Conservation (phyloP, 768 basidiomycete species). For the Dioszegia aurantiaca region DNA sequence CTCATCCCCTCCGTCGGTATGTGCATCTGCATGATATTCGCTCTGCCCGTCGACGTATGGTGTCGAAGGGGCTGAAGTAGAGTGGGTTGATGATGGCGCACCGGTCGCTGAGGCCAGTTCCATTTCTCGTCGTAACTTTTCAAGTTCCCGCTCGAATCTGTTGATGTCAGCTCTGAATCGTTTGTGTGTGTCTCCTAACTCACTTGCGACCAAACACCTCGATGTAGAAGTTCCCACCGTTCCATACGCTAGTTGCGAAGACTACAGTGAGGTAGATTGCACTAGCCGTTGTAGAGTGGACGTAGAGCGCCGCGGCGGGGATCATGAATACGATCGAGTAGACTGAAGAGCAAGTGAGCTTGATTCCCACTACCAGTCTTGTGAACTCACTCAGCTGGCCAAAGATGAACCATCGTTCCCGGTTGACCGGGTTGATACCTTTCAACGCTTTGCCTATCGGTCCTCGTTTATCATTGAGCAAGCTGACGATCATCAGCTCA, state of each 20-base stretch:
- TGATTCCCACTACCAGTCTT: not conserved
- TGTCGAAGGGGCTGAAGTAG: slow-evolving; percentile 5
- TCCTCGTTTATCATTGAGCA: slow-evolving; percentile 83
- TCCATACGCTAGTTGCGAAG: slow-evolving; percentile 87
- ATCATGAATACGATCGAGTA: slow-evolving; percentile 83
- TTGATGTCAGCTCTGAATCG: slow-evolving; percentile 12
- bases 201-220: slow-evolving; percentile 96
- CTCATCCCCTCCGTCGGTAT: slow-evolving; percentile 18
- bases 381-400: slow-evolving; percentile 70
- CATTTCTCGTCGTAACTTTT: slow-evolving; percentile 82
- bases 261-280: slow-evolving; percentile 72
- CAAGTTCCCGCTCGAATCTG: slow-evolving; percentile 90
- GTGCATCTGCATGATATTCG: slow-evolving; percentile 18
- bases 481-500: slow-evolving; percentile 31
- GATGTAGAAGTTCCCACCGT: slow-evolving; percentile 82
- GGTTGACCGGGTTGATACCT: slow-evolving; percentile 61
- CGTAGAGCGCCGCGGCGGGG: slow-evolving; percentile 77
- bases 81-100: slow-evolving; percentile 13
- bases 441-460: slow-evolving; percentile 71
- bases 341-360: slow-evolving; percentile 55
- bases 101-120: slow-evolving; percentile 59
- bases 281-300: slow-evolving; percentile 75
- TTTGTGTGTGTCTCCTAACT: slow-evolving; percentile 50
- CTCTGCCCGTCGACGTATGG: slow-evolving; percentile 13
- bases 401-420: slow-evolving; percentile 72